Percentiles rank a stretch among this genome's conserved stretches.
Conservation (phyloP, 2,329 filamentous ascomycete genomes). For the Neonectria neomacrospora region DNA sequence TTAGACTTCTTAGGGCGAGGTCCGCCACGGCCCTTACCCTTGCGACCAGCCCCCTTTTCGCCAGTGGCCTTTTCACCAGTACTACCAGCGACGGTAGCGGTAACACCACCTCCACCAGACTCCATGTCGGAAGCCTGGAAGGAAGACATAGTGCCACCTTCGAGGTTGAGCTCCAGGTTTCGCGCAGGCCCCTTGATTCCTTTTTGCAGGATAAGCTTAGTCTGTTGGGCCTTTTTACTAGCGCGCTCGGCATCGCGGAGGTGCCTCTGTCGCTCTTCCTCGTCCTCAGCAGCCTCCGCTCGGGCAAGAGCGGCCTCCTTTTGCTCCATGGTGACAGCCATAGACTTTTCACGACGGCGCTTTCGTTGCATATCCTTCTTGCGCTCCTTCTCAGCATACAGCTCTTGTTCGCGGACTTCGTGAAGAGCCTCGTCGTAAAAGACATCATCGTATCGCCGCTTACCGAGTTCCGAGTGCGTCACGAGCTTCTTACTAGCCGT, state of each 20-base stretch:
- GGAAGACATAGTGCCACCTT: constrained; percentile 86
- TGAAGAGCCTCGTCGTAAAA: constrained; percentile 85
- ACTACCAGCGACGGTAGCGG: not conserved
- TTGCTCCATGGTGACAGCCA: constrained; percentile 91
- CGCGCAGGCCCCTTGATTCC: constrained; percentile 82
- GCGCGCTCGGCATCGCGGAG: constrained; percentile 88
- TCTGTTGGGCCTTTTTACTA: constrained; percentile 92
- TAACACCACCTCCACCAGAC: constrained; percentile 52
- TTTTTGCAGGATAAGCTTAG: constrained; percentile 86
- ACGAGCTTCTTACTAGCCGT: constrained; percentile 71
- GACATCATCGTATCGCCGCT: constrained; percentile 78
- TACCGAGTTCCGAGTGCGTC: constrained; percentile 75
- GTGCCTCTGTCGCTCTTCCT: constrained; percentile 82
- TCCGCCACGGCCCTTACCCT: constrained; percentile 66
- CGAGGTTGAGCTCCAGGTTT: constrained; percentile 80
- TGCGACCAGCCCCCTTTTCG: constrained; percentile 33
- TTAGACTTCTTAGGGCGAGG: constrained; percentile 90
- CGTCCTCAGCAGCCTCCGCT: constrained; percentile 82
- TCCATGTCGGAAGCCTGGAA: constrained; percentile 77
- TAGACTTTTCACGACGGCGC: constrained; percentile 92
- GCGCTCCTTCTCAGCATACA: constrained; percentile 95
- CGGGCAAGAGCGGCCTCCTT: constrained; percentile 85
- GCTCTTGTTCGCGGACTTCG: constrained; percentile 88
- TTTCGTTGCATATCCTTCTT: constrained; percentile 99
- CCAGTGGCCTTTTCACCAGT: constrained; percentile 34